phyloP scores from a whole-genome alignment of 176 grass and related monocot species.

The Avena atlantica region DNA sequence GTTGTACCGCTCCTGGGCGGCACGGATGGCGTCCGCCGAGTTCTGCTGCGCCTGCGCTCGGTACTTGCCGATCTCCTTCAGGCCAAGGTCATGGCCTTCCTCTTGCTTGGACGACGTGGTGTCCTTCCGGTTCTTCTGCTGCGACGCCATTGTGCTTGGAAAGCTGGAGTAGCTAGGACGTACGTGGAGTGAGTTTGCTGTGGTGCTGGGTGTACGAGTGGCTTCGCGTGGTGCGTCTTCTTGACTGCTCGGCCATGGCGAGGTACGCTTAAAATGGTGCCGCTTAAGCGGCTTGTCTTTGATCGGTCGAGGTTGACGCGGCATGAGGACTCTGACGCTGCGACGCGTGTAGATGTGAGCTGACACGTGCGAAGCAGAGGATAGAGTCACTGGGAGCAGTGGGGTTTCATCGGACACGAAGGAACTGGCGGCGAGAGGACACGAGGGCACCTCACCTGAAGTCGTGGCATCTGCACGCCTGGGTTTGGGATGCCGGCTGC shows the following conservation, averaged over 20 bases:
- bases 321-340: background rate
- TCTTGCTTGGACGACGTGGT: constrained; percentile 29
- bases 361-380: constrained; percentile 33
- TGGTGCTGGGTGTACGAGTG: background rate
- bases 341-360: constrained; percentile 42
- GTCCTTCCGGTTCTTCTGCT: constrained; percentile 48
- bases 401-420: background rate
- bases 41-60: constrained; percentile 76
- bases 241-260: background rate
- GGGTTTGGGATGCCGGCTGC: background rate
- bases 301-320: constrained; percentile 23
- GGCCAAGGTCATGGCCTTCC: constrained; percentile 33
- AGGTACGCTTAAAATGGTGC: constrained; percentile 29
- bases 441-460: background rate
- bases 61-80: constrained; percentile 70
- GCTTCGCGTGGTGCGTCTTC: background rate
- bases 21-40: constrained; percentile 65
- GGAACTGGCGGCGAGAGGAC: background rate
- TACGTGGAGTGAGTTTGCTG: background rate
- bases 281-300: constrained; percentile 29
- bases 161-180: background rate
- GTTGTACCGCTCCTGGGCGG: constrained; percentile 72
- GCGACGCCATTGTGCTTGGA: constrained; percentile 46
- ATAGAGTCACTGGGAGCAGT: background rate
- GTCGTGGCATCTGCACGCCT: background rate